Evolutionary conservation across 139 green algal genomes (phyloP).

Genomic region (Micractinium conductrix): DNA sequence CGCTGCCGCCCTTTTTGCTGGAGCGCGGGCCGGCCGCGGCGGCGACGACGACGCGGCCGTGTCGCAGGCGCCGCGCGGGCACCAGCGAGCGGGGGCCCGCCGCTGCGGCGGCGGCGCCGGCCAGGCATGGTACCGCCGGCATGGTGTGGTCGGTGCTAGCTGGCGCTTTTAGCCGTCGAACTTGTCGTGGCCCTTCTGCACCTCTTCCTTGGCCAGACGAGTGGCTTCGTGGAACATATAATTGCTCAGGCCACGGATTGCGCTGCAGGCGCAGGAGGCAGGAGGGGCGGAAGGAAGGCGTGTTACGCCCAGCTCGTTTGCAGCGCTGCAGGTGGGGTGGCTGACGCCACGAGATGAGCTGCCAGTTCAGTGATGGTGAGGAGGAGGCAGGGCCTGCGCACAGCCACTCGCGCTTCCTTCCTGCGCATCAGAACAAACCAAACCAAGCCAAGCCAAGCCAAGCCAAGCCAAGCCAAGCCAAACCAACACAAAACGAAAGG

Average conservation of each 20-base stretch:
- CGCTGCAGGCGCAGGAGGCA: conserved; percentile 44
- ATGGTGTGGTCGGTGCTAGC: background rate
- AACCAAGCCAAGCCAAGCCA: too few species aligned
- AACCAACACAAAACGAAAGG: background rate
- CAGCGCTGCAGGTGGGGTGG: conserved; percentile 32
- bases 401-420: too few species aligned
- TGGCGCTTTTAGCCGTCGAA: conserved; percentile 46
- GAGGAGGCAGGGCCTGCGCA: too few species aligned
- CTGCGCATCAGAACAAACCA: too few species aligned
- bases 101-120: too few species aligned
- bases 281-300: too few species aligned
- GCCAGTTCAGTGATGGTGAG: too few species aligned
- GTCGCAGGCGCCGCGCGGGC: background rate
- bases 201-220: conserved; percentile 64
- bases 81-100: too few species aligned
- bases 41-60: background rate
- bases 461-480: too few species aligned
- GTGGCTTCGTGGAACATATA: conserved; percentile 75
- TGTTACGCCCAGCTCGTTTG: too few species aligned
- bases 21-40: background rate
- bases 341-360: background rate
- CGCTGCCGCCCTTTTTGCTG: background rate
- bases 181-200: conserved; percentile 52
- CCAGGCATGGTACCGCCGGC: background rate
- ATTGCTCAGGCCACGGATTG: conserved; percentile 64